Conservation (phyloP, 768 basidiomycete genomes). For the Lactifluus echinatus region DNA sequence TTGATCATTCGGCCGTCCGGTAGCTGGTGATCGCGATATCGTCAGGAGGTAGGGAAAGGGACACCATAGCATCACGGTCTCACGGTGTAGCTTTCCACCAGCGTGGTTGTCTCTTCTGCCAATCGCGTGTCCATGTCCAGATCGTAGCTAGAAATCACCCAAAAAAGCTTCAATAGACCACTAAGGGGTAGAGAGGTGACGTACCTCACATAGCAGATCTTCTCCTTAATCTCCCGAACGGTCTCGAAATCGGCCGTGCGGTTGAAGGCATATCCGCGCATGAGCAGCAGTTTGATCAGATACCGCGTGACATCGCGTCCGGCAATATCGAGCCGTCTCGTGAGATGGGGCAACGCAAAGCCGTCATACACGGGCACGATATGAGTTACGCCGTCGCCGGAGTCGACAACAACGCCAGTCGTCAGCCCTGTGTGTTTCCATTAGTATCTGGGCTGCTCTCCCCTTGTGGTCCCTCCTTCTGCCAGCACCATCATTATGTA, state of each 20-base stretch:
- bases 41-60: background rate
- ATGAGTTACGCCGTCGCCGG: constrained; percentile 98
- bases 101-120: constrained; percentile 90
- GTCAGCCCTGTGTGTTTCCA: constrained; percentile 60
- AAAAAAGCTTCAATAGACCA: background rate
- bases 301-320: constrained; percentile 98
- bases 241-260: constrained; percentile 99
- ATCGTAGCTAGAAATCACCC: constrained; percentile 60
- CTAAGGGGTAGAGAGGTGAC: background rate
- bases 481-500: background rate
- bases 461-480: background rate
- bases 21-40: constrained; percentile 53
- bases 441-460: background rate
- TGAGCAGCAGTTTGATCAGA: constrained; percentile 96
- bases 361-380: constrained; percentile 99
- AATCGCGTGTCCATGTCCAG: constrained; percentile 91
- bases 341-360: constrained; percentile 90
- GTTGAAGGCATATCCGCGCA: constrained; percentile 99
- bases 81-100: constrained; percentile 95
- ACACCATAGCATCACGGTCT: background rate
- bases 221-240: constrained; percentile 97
- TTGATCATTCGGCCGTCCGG: constrained; percentile 89
- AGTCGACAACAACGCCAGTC: constrained; percentile 98
- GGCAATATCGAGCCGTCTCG: constrained; percentile 90
- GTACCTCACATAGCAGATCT: constrained; percentile 93